Base-by-base conservation (phyloP, 1,284 basidiomycete species). In the Caloboletus firmus region DNA sequence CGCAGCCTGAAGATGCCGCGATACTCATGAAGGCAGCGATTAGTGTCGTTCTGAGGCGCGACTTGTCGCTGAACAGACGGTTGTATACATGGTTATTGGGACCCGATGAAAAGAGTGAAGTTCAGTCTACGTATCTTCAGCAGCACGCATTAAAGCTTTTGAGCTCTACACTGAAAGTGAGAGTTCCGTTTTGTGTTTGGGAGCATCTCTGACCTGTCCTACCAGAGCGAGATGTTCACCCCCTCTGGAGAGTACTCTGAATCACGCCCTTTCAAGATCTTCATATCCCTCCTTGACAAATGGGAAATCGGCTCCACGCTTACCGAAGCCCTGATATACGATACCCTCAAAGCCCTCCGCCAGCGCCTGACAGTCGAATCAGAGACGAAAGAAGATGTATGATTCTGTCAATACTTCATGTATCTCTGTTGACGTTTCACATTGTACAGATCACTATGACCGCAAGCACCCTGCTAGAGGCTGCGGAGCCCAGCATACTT, bases 1-100 rank as follows among this genome's bases (percentile, higher is more conserved):
- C 81, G 9, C 83, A 81, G 34, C 66, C 72, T 1, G 83, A 84
- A 52, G 92, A 95, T 63, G 79, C 85, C 4, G 73, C 78, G 0
- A 88, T 93, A 51, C 79, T 95, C 37, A 89, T 93, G 82, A 83
- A 85, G 24, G 85, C 89, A 1, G 87, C 89, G 2, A 82, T 82
- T 9, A 79, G 85, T 17, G 93, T 98, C 13, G 94, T 98, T 5
- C 80, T 99, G 44, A 84, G 95, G 51, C 82, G 94, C 34, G 97
- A 99, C 68, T 77, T 98, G 15, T 95, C 95, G 1, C 79, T 99
- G 45, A 98, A 95, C 70, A 83, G 97, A 50, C 82, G 97, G 18
- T 75, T 99, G 28, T 98, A 95, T 72, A 87, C 88, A 0, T 99
- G 97, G 97, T 75, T 99, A 1, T 75, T 98, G 20, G 94, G 95